A percentile compares a stretch with the other conserved stretches of the same genome.
Conservation (phyloP, 2,329 filamentous ascomycete species). For the Raffaelea arxii region DNA sequence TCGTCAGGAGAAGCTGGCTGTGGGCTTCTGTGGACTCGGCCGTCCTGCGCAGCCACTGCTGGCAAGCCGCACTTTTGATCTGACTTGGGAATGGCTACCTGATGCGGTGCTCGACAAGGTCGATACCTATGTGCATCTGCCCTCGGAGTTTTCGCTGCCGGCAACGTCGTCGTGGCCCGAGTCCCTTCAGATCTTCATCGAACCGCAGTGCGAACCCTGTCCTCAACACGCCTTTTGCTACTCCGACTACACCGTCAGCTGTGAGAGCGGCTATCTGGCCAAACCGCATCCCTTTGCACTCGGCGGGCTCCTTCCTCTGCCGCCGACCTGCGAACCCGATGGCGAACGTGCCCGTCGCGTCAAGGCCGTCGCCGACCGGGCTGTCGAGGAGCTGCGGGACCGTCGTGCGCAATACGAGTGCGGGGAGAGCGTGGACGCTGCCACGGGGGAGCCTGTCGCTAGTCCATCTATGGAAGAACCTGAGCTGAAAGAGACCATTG, state of each 20-base stretch:
- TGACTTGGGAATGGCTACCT: slow-evolving; percentile 30
- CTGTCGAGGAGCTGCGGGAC: slow-evolving; percentile 76
- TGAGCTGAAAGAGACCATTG: slow-evolving; percentile 68
- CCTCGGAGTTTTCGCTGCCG: slow-evolving; percentile 48
- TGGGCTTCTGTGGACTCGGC: slow-evolving; percentile 88
- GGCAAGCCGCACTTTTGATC: slow-evolving; percentile 14
- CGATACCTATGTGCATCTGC: too few relatives aligned
- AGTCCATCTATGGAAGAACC: slow-evolving; percentile 55
- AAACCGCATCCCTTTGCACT: slow-evolving; percentile 76
- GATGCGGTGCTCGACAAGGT: slow-evolving; percentile 27
- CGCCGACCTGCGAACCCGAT: slow-evolving; percentile 90
- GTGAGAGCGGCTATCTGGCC: slow-evolving; percentile 79
- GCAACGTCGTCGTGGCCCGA: too few relatives aligned
- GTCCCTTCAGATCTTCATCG: slow-evolving; percentile 56
- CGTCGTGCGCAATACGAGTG: slow-evolving; percentile 87
- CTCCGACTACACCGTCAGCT: slow-evolving; percentile 63
- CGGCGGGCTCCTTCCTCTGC: slow-evolving; percentile 69
- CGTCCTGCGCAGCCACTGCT: slow-evolving; percentile 43
- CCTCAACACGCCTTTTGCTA: slow-evolving; percentile 87
- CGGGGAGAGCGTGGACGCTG: slow-evolving; percentile 56
- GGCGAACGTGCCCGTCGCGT: slow-evolving; percentile 84
- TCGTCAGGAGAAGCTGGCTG: slow-evolving; percentile 88
- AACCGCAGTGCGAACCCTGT: slow-evolving; percentile 81
- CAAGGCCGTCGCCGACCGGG: slow-evolving; percentile 77
- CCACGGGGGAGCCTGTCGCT: slow-evolving; percentile 47